These are phyloP conservation scores for Harringtonia aguacate DNA, from an alignment of 2,329 filamentous ascomycete genomes.

Conservation along the genomic window DNA sequence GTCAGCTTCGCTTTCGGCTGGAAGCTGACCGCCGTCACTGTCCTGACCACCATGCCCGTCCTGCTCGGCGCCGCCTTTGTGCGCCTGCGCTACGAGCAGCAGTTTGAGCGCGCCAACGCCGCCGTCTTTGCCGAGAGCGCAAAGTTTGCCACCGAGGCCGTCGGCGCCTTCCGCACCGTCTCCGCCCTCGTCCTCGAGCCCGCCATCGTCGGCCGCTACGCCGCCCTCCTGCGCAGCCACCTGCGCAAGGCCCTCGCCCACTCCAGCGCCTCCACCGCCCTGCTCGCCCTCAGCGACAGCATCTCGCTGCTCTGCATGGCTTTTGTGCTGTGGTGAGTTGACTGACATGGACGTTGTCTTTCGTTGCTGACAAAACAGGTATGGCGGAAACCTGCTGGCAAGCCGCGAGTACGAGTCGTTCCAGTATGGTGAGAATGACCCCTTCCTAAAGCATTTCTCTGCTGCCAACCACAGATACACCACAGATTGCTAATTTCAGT, in stretches of 20 bases:
- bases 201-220: slow-evolving; percentile 51
- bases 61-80: slow-evolving; percentile 36
- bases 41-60: slow-evolving; percentile 48
- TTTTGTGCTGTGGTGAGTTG: too few species aligned
- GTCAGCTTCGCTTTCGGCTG: slow-evolving; percentile 65
- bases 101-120: slow-evolving; percentile 56
- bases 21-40: slow-evolving; percentile 61
- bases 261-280: slow-evolving; percentile 30
- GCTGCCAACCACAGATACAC: too few species aligned
- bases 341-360: too few species aligned
- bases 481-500: too few species aligned
- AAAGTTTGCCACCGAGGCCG: slow-evolving; percentile 63
- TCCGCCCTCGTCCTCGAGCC: slow-evolving; percentile 61
- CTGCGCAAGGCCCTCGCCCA: slow-evolving; percentile 48
- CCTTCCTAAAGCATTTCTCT: too few species aligned
- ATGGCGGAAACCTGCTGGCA: too few species aligned
- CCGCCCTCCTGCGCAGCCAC: slow-evolving; percentile 47
- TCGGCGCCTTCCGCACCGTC: slow-evolving; percentile 64
- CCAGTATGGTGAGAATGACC: too few species aligned
- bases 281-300: not conserved
- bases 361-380: too few species aligned
- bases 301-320: too few species aligned
- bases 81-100: slow-evolving; percentile 45
- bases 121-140: slow-evolving; percentile 61
- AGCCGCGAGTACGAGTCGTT: too few species aligned